These are phyloP conservation scores for Albugo laibachii DNA, from an alignment of 352 stramenopile genomes.

Conservation along the genomic window DNA sequence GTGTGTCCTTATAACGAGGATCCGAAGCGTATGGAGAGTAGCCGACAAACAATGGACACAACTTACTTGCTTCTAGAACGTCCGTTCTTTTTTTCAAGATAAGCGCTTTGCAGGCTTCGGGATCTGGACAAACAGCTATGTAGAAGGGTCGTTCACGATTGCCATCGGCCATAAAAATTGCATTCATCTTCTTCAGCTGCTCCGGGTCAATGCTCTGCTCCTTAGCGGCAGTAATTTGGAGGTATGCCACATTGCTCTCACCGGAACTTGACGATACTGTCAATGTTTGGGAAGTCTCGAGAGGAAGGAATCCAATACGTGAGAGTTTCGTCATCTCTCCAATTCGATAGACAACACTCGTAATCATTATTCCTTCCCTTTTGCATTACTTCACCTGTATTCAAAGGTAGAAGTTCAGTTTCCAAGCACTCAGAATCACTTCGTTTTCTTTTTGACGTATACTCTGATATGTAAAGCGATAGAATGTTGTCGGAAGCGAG, in stretches of 20 bases:
- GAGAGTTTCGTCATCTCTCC: constrained; percentile 7
- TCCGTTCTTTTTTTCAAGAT: too few species aligned
- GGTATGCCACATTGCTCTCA: constrained; percentile 8
- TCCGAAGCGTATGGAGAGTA: too few species aligned
- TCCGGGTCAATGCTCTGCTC: constrained; percentile 3
- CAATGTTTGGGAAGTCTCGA: constrained; percentile 11
- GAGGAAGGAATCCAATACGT: constrained; percentile 11
- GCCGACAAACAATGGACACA: too few species aligned
- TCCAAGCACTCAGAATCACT: not conserved
- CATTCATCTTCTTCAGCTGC: not conserved
- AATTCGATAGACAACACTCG: constrained; percentile 2
- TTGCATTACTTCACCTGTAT: not conserved
- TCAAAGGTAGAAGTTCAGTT: not conserved
- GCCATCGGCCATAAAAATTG: not conserved
- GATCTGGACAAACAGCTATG: not conserved
- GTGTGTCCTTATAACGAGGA: too few species aligned
- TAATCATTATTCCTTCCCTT: too few species aligned
- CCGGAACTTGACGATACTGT: constrained; percentile 11
- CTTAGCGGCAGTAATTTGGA: constrained; percentile 6
- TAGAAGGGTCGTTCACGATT: not conserved
- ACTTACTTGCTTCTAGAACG: too few species aligned
- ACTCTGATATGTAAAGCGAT: constrained; percentile 5
- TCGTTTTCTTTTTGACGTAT: constrained; percentile 1
- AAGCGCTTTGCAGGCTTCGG: not conserved
- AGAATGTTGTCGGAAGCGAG: constrained; percentile 11